Evolutionary conservation across 1,139 yeast species (phyloP), one percentile per base, ranked within the genome.

Genomic region (Entelexis paramagnoliae): DNA sequence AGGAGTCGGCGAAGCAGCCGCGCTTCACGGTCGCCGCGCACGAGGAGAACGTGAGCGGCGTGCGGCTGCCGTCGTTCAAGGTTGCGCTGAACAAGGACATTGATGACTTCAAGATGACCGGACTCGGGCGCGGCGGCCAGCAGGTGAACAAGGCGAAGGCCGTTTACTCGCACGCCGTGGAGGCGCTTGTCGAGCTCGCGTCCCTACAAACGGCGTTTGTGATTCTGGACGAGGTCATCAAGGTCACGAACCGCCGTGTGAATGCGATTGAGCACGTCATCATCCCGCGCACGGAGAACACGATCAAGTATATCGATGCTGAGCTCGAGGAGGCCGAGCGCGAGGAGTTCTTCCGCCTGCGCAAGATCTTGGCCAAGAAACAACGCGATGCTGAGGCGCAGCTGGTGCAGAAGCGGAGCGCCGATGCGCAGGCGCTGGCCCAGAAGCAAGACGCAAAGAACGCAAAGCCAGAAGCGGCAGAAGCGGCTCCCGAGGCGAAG

Each of bases 181-280:
- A 91, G 68, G 88, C 97, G 0, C 76, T 91, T 60, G 96, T 91
- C 47, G 96, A 88, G 66, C 76, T 91, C 62, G 98, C 98, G 0
- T 87, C 96, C 11, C 74, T 91, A 64, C 73, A 70, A 68, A 91
- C 98, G 3, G 97, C 97, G 5, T 91, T 91, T 67, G 87, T 91
- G 56, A 89, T 91, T 60, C 77, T 91, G 66, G 98, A 91, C 70
- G 98, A 91, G 67, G 98, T 91, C 54, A 91, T 91, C 68, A 91
- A 91, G 70, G 96, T 91, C 51, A 91, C 98, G 53, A 91, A 91
- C 70, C 80, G 98, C 72, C 84, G 98, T 76, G 98, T 91, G 63
- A 91, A 91, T 69, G 97, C 98, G 60, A 91, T 91, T 71, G 98
- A 91, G 72, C 97, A 91, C 67, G 97, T 91, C 49, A 89, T 91